Evolutionary conservation across 495 filamentous ascomycete genomes (phyloP).

Genomic region (Astrothelium subdiscretum): DNA sequence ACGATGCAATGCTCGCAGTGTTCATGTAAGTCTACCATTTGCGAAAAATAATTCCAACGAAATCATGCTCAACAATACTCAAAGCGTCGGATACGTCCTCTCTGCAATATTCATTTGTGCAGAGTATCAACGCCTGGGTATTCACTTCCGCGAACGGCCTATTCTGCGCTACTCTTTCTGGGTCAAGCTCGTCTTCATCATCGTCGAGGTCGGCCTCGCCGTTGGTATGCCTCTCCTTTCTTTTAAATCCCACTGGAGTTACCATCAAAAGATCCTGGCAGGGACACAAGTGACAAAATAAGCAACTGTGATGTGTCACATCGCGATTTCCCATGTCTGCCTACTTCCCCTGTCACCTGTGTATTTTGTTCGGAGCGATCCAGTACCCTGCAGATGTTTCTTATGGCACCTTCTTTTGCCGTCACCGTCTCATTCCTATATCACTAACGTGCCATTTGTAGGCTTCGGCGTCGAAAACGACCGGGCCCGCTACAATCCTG

Average conservation of each 20-base stretch:
- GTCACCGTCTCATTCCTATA: not conserved
- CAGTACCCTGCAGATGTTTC: not conserved
- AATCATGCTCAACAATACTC: not conserved
- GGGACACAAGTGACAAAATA: too few species aligned
- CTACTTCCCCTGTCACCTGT: not conserved
- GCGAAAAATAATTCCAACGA: not conserved
- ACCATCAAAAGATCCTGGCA: too few species aligned
- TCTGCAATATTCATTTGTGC: slow-evolving; percentile 75
- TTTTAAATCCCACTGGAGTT: not conserved
- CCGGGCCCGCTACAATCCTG: slow-evolving; percentile 27
- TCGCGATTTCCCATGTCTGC: not conserved
- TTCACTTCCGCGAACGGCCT: slow-evolving; percentile 59
- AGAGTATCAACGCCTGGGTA: slow-evolving; percentile 77
- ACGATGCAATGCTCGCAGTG: slow-evolving; percentile 66
- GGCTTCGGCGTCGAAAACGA: slow-evolving; percentile 34
- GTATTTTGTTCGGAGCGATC: too few species aligned
- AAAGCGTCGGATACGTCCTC: slow-evolving; percentile 52
- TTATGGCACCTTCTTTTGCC: too few species aligned
- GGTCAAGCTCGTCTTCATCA: slow-evolving; percentile 69
- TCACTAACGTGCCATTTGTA: slow-evolving; percentile 4
- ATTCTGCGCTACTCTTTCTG: slow-evolving; percentile 67
- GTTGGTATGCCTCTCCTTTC: slow-evolving; percentile 30
- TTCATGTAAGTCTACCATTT: slow-evolving; percentile 53
- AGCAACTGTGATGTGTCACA: too few species aligned
- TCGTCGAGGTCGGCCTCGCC: slow-evolving; percentile 66